Evolutionary conservation across 75 land plant genomes (phyloP).

Genomic region (Chamaecyparis obtusa): DNA sequence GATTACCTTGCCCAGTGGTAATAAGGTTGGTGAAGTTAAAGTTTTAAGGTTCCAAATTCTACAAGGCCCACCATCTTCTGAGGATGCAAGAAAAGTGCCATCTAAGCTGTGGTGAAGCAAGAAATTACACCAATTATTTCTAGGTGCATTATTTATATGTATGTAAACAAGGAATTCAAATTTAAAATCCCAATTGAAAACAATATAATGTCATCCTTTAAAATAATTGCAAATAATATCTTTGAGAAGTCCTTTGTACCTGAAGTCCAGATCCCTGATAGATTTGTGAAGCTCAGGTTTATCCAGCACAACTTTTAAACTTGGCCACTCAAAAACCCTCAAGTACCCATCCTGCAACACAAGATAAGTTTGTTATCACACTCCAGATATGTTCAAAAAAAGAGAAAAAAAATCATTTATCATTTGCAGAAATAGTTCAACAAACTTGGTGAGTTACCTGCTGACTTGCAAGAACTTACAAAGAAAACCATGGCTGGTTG

Average conservation of each 20-base stretch:
- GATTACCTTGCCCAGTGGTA: conserved; percentile 50
- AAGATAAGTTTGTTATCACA: neutral
- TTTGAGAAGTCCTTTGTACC: conserved; percentile 27
- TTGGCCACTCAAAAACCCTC: conserved; percentile 90
- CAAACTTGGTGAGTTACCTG: no score
- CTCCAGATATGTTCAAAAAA: neutral
- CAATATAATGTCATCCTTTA: neutral
- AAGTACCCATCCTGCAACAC: conserved; percentile 74
- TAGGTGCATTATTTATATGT: neutral
- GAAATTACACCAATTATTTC: neutral
- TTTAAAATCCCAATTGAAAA: neutral
- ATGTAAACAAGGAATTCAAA: neutral
- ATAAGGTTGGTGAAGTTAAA: conserved; percentile 36
- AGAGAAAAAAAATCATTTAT: neutral
- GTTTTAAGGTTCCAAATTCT: conserved; percentile 84
- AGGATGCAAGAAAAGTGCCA: conserved; percentile 74
- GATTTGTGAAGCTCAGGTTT: conserved; percentile 59
- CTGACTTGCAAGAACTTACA: neutral
- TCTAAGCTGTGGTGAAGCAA: conserved; percentile 57
- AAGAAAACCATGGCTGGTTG: no score
- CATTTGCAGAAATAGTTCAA: neutral
- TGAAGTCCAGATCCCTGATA: conserved; percentile 89
- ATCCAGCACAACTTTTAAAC: conserved; percentile 62
- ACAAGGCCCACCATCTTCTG: conserved; percentile 64
- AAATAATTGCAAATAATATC: neutral